Base-by-base conservation (phyloP, 208 protist species). In the Paratrypanosoma confusum region DNA sequence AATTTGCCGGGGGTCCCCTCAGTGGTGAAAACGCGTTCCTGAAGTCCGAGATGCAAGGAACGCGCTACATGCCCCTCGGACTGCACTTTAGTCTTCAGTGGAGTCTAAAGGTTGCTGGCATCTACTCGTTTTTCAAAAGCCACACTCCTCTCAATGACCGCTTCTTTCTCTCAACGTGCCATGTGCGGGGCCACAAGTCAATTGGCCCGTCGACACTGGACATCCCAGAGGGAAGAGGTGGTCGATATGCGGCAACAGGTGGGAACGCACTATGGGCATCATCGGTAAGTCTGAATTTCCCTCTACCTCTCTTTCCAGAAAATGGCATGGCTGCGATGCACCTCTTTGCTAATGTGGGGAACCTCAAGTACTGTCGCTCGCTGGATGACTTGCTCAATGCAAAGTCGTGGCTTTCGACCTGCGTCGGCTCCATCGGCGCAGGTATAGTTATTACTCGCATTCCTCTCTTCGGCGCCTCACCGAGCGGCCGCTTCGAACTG, bases 261-360 rank as follows among this genome's bases (percentile, higher is more conserved):
- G 82, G 82, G 8, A 91, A 91, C 50, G 78, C 69, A 17, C 53
- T 87, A 11, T 91, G 82, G 82, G 82, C 74, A 14, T 65, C 78
- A 17, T 87, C 78, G n/a, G 21, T 78, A 13, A 78, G 56, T 20
- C 34, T 91, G 1, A 91, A 87, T 50, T 87, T 91, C 46, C 82
- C 82, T 5, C 73, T 91, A 55, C 36, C 78, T 14, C 71, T 82
- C 40, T 76, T 81, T 18, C 78, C 77, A 0, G 57, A 87, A 21
- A 91, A 91, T 57, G 82, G 82, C 10, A 42, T 91, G 8, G 75
- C 71, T 1, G 57, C 74, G 1, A 82, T 82, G 82, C 82, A 91
- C 49, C 14, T 91, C 6, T 91, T 91, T 53, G 77, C 67, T 14
- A 91, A 91, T 35, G 69, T 61, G 3, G 82, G 82, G 5, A 71